Percentiles rank a stretch among this genome's conserved stretches.
These are phyloP conservation scores for Apiospora sp. DNA, from an alignment of 2,329 filamentous ascomycete genomes.

Conservation along the genomic window DNA sequence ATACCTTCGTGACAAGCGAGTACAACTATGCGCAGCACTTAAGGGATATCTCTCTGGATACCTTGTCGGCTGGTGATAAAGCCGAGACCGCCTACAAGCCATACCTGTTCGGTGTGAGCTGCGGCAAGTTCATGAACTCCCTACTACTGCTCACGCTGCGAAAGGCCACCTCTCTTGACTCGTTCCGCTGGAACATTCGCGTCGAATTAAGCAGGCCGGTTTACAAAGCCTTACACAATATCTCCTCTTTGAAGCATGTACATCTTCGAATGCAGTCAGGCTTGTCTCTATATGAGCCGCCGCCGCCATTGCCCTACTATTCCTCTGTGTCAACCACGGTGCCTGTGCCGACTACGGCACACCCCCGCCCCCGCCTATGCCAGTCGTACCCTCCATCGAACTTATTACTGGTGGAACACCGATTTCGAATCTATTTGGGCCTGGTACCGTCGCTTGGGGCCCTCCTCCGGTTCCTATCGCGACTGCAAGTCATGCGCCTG, in stretches of 20 bases:
- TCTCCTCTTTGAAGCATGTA: constrained; percentile 59
- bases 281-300: constrained; percentile 60
- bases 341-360: constrained; percentile 21
- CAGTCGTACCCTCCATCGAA: constrained; percentile 15
- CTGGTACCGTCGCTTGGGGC: constrained; percentile 25
- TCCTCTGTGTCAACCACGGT: neutral
- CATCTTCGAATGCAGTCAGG: constrained; percentile 67
- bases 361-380: neutral
- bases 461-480: constrained; percentile 38
- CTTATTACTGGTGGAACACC: neutral
- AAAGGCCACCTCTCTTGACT: constrained; percentile 62
- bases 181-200: constrained; percentile 70
- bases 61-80: constrained; percentile 58
- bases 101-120: constrained; percentile 62
- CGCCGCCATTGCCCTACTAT: constrained; percentile 54
- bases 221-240: constrained; percentile 63
- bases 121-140: constrained; percentile 71
- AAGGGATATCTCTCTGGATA: constrained; percentile 63
- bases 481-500: constrained; percentile 42
- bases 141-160: constrained; percentile 64
- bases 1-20: constrained; percentile 69
- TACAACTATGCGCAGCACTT: constrained; percentile 69
- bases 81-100: constrained; percentile 62
- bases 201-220: constrained; percentile 68
- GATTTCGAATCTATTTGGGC: neutral